Evolutionary conservation across 768 basidiomycete genomes (phyloP).

Genomic region (Termitomyces sp.): DNA sequence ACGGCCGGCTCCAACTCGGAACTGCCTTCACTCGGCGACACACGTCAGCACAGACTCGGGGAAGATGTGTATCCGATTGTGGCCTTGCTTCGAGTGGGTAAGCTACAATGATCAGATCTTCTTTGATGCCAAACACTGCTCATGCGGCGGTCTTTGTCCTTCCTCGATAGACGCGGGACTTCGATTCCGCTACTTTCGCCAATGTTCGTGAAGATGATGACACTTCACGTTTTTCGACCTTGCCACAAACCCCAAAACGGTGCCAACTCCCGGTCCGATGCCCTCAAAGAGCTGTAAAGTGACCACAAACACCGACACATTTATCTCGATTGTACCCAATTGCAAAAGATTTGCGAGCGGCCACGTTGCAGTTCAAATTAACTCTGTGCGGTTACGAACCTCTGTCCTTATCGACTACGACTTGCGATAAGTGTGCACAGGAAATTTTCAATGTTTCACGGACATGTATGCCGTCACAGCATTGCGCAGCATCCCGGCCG

Average conservation of each 20-base stretch:
- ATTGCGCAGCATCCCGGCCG: neutral
- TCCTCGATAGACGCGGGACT: conserved; percentile 8
- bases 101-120: conserved; percentile 12
- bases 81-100: neutral
- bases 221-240: neutral
- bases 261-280: neutral
- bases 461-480: neutral
- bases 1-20: conserved; percentile 15
- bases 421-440: neutral
- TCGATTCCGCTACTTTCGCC: conserved; percentile 19
- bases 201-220: conserved; percentile 3
- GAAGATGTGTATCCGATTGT: neutral
- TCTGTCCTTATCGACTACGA: conserved; percentile 10
- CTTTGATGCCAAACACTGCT: conserved; percentile 2
- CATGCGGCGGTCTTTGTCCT: conserved; percentile 1
- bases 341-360: conserved; percentile 12
- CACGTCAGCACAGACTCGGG: conserved; percentile 3
- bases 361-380: conserved; percentile 7
- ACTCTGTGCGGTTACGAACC: conserved; percentile 3
- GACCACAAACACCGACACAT: no score
- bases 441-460: conserved; percentile 3
- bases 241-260: neutral
- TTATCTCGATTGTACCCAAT: conserved; percentile 12
- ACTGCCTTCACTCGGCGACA: conserved; percentile 3
- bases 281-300: neutral